phyloP scores from a whole-genome alignment of 495 filamentous ascomycete genomes.

The Aspergillus nidulans region DNA sequence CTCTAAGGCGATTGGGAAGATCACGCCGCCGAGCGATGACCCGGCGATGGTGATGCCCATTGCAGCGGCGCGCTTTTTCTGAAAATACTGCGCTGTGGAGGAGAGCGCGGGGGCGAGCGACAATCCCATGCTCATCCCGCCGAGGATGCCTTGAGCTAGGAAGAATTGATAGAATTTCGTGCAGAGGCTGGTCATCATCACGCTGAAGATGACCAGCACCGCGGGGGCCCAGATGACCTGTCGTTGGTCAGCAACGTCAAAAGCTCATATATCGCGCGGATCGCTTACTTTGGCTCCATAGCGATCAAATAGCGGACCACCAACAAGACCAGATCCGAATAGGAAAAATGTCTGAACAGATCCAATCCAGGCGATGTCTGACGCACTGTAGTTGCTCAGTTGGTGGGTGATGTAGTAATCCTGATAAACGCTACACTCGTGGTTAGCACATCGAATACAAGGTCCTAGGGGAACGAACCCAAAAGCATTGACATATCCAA shows the following conservation, averaged over 20 bases:
- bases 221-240: background rate
- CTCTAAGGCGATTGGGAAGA: constrained; percentile 35
- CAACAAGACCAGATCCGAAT: constrained; percentile 21
- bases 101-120: constrained; percentile 22
- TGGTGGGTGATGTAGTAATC: constrained; percentile 24
- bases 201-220: constrained; percentile 21
- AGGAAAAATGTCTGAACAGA: constrained; percentile 33
- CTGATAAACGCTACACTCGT: constrained; percentile 17
- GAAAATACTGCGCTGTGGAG: constrained; percentile 31
- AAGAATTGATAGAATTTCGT: constrained; percentile 33
- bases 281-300: constrained; percentile 14
- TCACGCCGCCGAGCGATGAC: constrained; percentile 29
- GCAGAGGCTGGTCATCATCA: constrained; percentile 40
- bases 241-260: background rate
- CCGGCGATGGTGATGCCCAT: constrained; percentile 46
- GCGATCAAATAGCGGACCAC: constrained; percentile 28
- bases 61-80: constrained; percentile 26
- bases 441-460: background rate
- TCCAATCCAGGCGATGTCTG: constrained; percentile 42
- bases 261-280: background rate
- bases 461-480: background rate
- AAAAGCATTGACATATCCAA: constrained; percentile 43
- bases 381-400: constrained; percentile 16
- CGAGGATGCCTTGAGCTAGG: constrained; percentile 19
- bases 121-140: constrained; percentile 17